Base-by-base conservation (phyloP, 192 early-diverging fungal species). In the Phlyctochytrium planicorne region DNA sequence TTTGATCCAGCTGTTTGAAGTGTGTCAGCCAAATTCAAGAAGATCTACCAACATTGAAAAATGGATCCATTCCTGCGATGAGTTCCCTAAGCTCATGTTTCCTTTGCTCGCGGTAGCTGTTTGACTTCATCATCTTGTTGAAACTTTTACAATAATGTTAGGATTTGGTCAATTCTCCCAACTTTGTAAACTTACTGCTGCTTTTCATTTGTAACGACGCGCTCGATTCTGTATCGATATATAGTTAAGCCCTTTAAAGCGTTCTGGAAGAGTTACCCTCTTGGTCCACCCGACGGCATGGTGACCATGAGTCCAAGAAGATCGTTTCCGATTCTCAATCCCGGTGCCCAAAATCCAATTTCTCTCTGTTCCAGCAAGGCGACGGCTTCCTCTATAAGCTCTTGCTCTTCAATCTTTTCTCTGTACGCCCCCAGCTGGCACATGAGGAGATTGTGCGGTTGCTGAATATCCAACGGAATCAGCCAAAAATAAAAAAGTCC, bases 331-430 rank as follows among this genome's bases (percentile, higher is more conserved):
- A 84, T 69, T 34, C 69, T 35, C 17, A 81, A 57, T n/a, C 80
- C 80, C 30, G 62, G 67, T 55, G 76, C 78, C 83, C 83, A 84
- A 67, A 84, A 84, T 34, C 78, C 67, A 47, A 84, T 68, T 24
- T 82, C 62, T 37, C 67, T 50, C n/a, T 76, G 63, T 60, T 84
- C 83, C 20, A 84, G 52, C 2, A 84, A 53, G 16, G 35, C 56
- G 34, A 82, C 50, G 0, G 83, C 83, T 53, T 82, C 75, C 32
- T 78, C 76, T 34, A 84, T 74, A 55, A 84, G 65, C n/a, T 76
- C 72, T 1, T 70, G 68, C 47, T 78, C 74, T 63, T 84, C 83
- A 6, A 84, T 52, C 16, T 52, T 73, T 52, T 73, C 56, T 20
- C 83, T 68, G 53, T 75, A 76, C 65, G 78, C 80, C 2, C 75